Conservation (phyloP, 192 early-diverging fungal genomes). For the Chytriomyces hyalinus region DNA sequence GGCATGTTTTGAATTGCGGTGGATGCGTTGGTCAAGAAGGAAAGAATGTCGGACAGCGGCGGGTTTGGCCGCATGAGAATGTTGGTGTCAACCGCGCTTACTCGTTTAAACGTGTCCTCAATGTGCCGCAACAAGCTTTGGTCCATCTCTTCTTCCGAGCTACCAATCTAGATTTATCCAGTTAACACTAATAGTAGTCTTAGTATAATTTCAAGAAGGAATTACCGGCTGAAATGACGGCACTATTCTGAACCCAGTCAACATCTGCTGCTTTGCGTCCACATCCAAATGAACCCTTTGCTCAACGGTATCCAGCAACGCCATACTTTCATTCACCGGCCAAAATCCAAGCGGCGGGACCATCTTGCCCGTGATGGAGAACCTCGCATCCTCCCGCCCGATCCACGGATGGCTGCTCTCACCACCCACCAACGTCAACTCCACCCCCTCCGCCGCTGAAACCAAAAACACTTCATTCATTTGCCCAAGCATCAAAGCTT, state of each 20-base stretch:
- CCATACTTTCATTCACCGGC: conserved; percentile 1
- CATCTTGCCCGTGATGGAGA: neutral
- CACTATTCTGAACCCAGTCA: conserved; percentile 19
- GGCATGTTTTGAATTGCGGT: conserved; percentile 56
- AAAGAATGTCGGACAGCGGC: conserved; percentile 5
- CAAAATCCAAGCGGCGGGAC: conserved; percentile 19
- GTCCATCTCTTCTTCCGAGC: conserved; percentile 50
- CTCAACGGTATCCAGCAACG: conserved; percentile 24
- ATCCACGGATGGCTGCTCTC: neutral
- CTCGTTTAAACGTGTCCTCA: conserved; percentile 35
- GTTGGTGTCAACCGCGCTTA: conserved; percentile 54
- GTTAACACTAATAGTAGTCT: neutral
- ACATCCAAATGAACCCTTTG: conserved; percentile 11
- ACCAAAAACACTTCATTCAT: conserved; percentile 27
- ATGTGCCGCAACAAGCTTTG: conserved; percentile 49
- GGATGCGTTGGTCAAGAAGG: conserved; percentile 33
- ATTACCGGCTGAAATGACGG: conserved; percentile 9
- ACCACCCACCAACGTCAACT: neutral
- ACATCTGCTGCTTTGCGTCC: neutral
- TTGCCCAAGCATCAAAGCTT: conserved; percentile 10
- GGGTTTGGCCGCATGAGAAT: conserved; percentile 38
- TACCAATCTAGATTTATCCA: neutral
- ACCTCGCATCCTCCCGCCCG: neutral
- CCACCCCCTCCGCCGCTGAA: neutral
- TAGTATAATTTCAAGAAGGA: neutral